Conservation (phyloP, 768 basidiomycete species). For the Termitomyces sp. region DNA sequence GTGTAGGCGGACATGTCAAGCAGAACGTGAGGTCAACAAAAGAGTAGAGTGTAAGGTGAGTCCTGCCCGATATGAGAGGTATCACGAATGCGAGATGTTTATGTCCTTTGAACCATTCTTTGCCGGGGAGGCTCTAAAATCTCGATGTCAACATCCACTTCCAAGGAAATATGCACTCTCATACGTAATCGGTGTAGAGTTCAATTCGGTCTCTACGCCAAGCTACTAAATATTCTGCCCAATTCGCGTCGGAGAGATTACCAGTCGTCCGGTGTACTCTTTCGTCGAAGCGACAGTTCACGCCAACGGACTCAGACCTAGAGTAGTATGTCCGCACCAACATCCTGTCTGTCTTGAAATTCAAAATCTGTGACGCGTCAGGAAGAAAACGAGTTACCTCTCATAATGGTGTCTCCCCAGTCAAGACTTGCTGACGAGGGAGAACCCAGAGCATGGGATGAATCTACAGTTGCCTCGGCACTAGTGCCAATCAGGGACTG, state of each 20-base stretch:
- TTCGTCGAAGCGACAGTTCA: constrained; percentile 59
- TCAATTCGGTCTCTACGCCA: constrained; percentile 79
- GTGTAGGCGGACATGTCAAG: constrained; percentile 57
- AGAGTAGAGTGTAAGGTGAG: constrained; percentile 80
- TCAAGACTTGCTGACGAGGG: constrained; percentile 18
- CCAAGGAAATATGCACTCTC: constrained; percentile 15
- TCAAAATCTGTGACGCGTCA: constrained; percentile 3
- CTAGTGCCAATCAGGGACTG: constrained; percentile 53
- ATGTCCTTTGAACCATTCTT: constrained; percentile 61
- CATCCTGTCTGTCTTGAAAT: constrained; percentile 68
- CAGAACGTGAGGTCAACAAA: constrained; percentile 83
- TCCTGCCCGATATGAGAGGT: constrained; percentile 57
- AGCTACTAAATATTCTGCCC: constrained; percentile 81
- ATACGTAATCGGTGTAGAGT: constrained; percentile 80
- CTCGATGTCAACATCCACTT: constrained; percentile 8
- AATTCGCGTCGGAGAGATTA: constrained; percentile 56
- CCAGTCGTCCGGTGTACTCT: constrained; percentile 56
- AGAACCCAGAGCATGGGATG: constrained; percentile 5
- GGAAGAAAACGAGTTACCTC: constrained; percentile 43
- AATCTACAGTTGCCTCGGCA: constrained; percentile 42
- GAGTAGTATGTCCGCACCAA: constrained; percentile 71
- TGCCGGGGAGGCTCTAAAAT: constrained; percentile 53
- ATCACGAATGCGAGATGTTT: constrained; percentile 79
- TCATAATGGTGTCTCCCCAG: constrained; percentile 57
- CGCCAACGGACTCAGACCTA: constrained; percentile 31